Evolutionary conservation across 2,329 filamentous ascomycete genomes (phyloP), one percentile per base, ranked within the genome.

Genomic region (Clonostachys rosea): DNA sequence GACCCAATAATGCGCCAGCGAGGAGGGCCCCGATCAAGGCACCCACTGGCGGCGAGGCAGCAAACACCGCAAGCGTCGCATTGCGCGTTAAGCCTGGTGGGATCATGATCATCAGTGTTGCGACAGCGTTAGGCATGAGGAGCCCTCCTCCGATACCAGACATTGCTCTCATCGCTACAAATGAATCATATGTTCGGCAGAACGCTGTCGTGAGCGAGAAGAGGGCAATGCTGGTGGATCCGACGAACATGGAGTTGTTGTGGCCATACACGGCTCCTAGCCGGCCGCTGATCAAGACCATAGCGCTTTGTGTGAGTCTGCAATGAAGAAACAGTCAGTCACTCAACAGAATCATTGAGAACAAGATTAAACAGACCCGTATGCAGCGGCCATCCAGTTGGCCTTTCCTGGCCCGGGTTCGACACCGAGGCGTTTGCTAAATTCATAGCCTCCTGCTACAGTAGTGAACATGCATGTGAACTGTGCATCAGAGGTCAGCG

Each of bases 181-280:
- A 75, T 0, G 67, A 55, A 4, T 70, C 59, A 39, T 70, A 70
- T 3, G 60, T 65, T 3, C 58, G 62, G 41, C 64, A 70, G 46
- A 77, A 76, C 1, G 66, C 72, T 43, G 65, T 71, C 10, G 62
- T 59, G 2, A 78, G 53, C 0, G 69, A 69, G 51, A 69, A 76
- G 6, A 74, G n/a, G 6, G 63, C 54, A 18, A 74, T 69, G 54
- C 69, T 67, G 6, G 56, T 53, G 10, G 65, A 68, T 7, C 75
- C 78, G 46, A 65, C 47, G 1, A 76, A 53, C 2, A 78, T 63
- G 14, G 77, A 57, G 5, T 64, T 65, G 45, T 74, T 72, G 55
- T 79, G 75, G 5, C 78, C 78, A 51, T 73, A 77, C 2, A 81
- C 62, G 42, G 74, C 71, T 1, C 76, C 77, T 2, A 80, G 60